phyloP scores from a whole-genome alignment of 1,139 yeast genomes.

The Sugiyamaella novakii region DNA sequence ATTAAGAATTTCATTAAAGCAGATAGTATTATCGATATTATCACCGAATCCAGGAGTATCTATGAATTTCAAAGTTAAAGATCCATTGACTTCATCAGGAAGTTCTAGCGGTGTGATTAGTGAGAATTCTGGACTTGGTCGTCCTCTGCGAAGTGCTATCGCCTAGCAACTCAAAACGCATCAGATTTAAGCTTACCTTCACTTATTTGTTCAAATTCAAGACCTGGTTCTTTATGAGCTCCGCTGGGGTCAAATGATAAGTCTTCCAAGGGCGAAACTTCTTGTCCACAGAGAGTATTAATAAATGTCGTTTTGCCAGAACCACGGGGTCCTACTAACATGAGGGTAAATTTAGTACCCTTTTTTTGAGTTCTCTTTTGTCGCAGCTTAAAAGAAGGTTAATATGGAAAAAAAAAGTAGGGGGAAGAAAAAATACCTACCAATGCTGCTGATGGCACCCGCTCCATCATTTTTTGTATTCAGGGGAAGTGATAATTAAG shows the following conservation, averaged over 20 bases:
- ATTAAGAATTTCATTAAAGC: constrained; percentile 71
- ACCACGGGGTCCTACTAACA: constrained; percentile 80
- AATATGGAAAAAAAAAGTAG: neutral
- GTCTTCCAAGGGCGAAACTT: constrained; percentile 54
- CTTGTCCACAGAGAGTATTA: constrained; percentile 86
- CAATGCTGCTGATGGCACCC: constrained; percentile 31
- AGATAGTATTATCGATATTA: constrained; percentile 62
- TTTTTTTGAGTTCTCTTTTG: constrained; percentile 78
- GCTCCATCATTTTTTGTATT: constrained; percentile 20
- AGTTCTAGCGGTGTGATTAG: constrained; percentile 34
- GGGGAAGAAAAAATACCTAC: too few relatives aligned
- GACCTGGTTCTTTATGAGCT: constrained; percentile 53
- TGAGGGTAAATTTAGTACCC: constrained; percentile 78
- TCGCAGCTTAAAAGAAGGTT: constrained; percentile 45
- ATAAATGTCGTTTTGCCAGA: constrained; percentile 83
- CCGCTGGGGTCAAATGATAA: constrained; percentile 44
- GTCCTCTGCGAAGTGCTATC: too few relatives aligned
- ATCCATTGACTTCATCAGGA: constrained; percentile 69
- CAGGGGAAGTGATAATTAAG: constrained; percentile 5
- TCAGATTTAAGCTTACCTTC: constrained; percentile 29
- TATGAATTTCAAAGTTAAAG: constrained; percentile 60
- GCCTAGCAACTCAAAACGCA: too few relatives aligned
- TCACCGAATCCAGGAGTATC: constrained; percentile 86
- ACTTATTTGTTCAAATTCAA: constrained; percentile 50
- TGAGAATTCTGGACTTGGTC: too few relatives aligned